These are phyloP conservation scores for Adenanthera pavonina DNA, from an alignment of 306 rosid genomes.

Conservation along the genomic window DNA sequence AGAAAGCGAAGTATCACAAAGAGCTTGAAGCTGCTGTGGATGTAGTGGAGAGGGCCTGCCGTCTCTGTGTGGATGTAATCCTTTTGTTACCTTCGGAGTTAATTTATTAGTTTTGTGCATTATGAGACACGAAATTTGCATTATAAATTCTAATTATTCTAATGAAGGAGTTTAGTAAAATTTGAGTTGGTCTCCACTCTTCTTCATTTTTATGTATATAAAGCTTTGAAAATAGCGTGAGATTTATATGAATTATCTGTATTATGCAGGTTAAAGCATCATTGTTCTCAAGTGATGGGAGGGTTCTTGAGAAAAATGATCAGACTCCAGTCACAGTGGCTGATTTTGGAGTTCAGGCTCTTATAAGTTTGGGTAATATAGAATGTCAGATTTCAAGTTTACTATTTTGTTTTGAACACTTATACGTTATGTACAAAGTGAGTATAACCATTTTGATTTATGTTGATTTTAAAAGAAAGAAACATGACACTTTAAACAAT, in stretches of 20 bases:
- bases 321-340: constrained; percentile 87
- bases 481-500: background rate
- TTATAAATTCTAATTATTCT: background rate
- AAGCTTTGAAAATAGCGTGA: background rate
- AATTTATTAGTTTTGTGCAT: background rate
- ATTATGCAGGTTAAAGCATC: constrained; percentile 69
- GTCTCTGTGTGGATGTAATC: constrained; percentile 65
- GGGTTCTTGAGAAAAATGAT: constrained; percentile 66
- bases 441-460: background rate
- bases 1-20: constrained; percentile 57
- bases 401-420: constrained; percentile 1
- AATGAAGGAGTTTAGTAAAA: background rate
- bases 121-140: background rate
- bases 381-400: background rate
- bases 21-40: constrained; percentile 81
- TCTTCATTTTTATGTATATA: background rate
- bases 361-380: constrained; percentile 85
- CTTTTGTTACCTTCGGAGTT: background rate
- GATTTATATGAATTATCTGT: constrained; percentile 10
- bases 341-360: constrained; percentile 95
- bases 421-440: background rate
- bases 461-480: background rate
- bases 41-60: constrained; percentile 73
- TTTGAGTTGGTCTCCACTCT: background rate
- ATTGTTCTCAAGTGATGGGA: constrained; percentile 50